These are phyloP conservation scores for Podospora bellae-mahoneyi DNA, from an alignment of 495 filamentous ascomycete species.

Conservation along the genomic window DNA sequence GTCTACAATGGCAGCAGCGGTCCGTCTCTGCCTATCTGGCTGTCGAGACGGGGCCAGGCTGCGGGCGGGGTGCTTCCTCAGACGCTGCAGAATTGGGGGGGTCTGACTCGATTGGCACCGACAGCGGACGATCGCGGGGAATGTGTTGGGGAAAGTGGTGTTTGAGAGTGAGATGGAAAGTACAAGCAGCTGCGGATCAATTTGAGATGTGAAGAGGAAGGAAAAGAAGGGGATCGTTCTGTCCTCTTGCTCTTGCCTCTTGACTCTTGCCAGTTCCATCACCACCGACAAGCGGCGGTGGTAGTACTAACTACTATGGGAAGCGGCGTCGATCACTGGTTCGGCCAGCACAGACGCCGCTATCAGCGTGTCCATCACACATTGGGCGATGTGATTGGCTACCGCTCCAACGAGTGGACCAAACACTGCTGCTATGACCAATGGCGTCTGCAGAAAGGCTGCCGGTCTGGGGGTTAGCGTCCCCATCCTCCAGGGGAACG, in stretches of 20 bases:
- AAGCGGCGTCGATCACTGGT: slow-evolving; percentile 20
- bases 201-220: slow-evolving; percentile 1
- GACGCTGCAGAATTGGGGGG: slow-evolving; percentile 7
- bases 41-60: slow-evolving; percentile 9
- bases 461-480: slow-evolving; percentile 6
- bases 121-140: not conserved
- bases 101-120: slow-evolving; percentile 19
- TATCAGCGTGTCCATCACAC: slow-evolving; percentile 16
- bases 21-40: not conserved
- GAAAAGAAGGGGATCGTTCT: not conserved
- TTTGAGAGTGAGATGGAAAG: slow-evolving; percentile 4
- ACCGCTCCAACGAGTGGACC: slow-evolving; percentile 12
- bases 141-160: not conserved
- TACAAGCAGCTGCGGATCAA: not conserved
- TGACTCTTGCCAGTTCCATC: not conserved
- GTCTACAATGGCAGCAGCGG: slow-evolving; percentile 1
- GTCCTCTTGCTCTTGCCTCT: slow-evolving; percentile 1
- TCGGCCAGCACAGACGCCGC: slow-evolving; percentile 11
- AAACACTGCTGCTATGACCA: slow-evolving; percentile 4
- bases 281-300: not conserved
- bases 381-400: slow-evolving; percentile 21
- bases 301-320: not conserved
- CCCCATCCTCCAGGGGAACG: slow-evolving; percentile 9
- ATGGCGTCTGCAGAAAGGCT: slow-evolving; percentile 20
- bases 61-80: slow-evolving; percentile 15